These are phyloP conservation scores for Blastobotrys parvus DNA, from an alignment of 805 yeast genomes.

Conservation along the genomic window DNA sequence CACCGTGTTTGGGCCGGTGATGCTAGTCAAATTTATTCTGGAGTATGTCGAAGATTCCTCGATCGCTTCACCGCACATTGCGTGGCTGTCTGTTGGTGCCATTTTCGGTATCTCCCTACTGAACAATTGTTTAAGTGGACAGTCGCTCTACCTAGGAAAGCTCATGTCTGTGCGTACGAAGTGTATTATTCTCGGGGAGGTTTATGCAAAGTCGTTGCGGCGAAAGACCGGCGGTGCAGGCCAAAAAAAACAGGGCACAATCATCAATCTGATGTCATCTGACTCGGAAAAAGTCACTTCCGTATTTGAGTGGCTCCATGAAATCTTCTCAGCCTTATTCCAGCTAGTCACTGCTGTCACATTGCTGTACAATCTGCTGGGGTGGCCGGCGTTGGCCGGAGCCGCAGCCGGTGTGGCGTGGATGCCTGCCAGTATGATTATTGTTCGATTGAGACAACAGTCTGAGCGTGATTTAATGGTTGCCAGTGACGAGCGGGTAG, in stretches of 20 bases:
- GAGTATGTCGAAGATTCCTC: slow-evolving; percentile 76
- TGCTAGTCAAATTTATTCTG: slow-evolving; percentile 66
- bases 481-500: slow-evolving; percentile 81
- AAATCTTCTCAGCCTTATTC: slow-evolving; percentile 46
- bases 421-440: slow-evolving; percentile 62
- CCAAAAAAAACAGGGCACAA: slow-evolving; percentile 40
- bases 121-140: slow-evolving; percentile 57
- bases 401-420: slow-evolving; percentile 49
- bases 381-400: slow-evolving; percentile 83
- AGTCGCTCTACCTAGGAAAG: slow-evolving; percentile 82
- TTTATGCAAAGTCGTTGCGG: slow-evolving; percentile 1
- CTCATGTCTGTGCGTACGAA: slow-evolving; percentile 39
- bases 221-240: slow-evolving; percentile 3
- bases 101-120: slow-evolving; percentile 48
- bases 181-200: background rate
- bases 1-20: slow-evolving; percentile 66
- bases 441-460: slow-evolving; percentile 51
- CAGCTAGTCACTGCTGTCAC: slow-evolving; percentile 33
- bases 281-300: slow-evolving; percentile 94
- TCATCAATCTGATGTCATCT: slow-evolving; percentile 84
- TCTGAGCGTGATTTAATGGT: slow-evolving; percentile 63
- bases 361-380: slow-evolving; percentile 65
- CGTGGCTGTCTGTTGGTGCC: slow-evolving; percentile 77
- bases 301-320: slow-evolving; percentile 81
- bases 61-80: slow-evolving; percentile 53